phyloP scores from a whole-genome alignment of 495 filamentous ascomycete genomes.

The Pyrenula massariospora region DNA sequence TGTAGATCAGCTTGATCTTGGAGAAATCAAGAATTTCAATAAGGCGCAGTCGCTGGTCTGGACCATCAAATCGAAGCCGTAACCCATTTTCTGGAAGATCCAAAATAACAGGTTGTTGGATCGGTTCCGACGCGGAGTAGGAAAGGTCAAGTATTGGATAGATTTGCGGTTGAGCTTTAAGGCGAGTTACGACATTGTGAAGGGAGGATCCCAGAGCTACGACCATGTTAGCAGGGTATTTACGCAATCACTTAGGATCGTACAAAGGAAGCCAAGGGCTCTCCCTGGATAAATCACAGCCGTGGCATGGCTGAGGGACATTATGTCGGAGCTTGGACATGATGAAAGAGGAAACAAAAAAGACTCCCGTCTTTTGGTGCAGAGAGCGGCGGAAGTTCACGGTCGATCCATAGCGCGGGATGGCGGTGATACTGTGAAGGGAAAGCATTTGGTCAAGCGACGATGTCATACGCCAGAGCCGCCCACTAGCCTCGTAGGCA shows the following conservation, averaged over 20 bases:
- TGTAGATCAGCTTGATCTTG: slow-evolving; percentile 72
- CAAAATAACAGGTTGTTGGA: slow-evolving; percentile 60
- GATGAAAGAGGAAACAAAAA: no score
- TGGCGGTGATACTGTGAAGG: background rate
- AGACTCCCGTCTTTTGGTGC: no score
- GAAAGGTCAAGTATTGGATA: slow-evolving; percentile 76
- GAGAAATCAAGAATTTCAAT: slow-evolving; percentile 88
- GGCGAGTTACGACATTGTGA: slow-evolving; percentile 71
- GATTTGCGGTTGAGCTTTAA: slow-evolving; percentile 70
- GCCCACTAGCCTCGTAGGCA: background rate
- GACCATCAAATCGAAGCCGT: slow-evolving; percentile 83
- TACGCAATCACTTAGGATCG: slow-evolving; percentile 7
- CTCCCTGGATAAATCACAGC: slow-evolving; percentile 66
- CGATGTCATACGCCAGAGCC: background rate
- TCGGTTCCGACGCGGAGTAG: slow-evolving; percentile 58
- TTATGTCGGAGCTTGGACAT: no score
- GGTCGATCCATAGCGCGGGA: no score
- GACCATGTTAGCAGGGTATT: slow-evolving; percentile 5
- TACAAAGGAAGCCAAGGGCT: slow-evolving; percentile 70
- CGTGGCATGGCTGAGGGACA: slow-evolving; percentile 36
- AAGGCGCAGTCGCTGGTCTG: slow-evolving; percentile 79
- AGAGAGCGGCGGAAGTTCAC: no score
- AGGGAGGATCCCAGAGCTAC: slow-evolving; percentile 79
- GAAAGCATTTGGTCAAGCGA: background rate
- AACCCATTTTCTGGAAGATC: slow-evolving; percentile 73